Percentiles rank a stretch among this genome's conserved stretches.
Evolutionary conservation across 495 filamentous ascomycete genomes (phyloP).

Genomic region (Astrocystis sublimbata): DNA sequence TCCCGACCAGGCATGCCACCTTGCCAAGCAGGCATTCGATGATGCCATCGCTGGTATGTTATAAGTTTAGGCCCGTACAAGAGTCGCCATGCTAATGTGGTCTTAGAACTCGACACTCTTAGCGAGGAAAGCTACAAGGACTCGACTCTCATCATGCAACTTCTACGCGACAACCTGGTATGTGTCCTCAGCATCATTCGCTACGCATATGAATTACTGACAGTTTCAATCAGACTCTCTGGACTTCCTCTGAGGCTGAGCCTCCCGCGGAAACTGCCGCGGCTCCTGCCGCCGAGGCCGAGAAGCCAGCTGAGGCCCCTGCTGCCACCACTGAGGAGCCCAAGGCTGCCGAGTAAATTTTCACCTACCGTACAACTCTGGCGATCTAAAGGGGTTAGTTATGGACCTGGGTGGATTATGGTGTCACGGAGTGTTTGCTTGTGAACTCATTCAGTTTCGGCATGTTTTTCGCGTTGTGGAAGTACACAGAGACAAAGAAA

Average conservation of each 20-base stretch:
- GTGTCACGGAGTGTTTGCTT: conserved; percentile 58
- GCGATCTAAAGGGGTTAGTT: conserved; percentile 33
- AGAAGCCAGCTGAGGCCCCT: conserved; percentile 45
- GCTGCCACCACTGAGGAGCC: conserved; percentile 50
- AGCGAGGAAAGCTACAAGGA: conserved; percentile 99
- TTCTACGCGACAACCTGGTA: conserved; percentile 98
- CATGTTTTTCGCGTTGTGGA: conserved; percentile 49
- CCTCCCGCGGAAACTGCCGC: conserved; percentile 64
- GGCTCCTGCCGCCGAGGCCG: conserved; percentile 60
- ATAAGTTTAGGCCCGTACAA: too few species aligned
- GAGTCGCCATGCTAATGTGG: conserved; percentile 23
- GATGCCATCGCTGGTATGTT: conserved; percentile 93
- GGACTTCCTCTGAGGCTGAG: conserved; percentile 98
- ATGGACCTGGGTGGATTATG: conserved; percentile 43
- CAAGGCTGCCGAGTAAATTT: conserved; percentile 52
- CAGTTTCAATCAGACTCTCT: conserved; percentile 73
- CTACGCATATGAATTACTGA: conserved; percentile 15
- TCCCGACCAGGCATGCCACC: conserved; percentile 96
- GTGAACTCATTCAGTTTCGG: conserved; percentile 50
- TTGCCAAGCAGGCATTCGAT: conserved; percentile 99
- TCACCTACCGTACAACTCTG: conserved; percentile 32
- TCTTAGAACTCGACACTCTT: conserved; percentile 90
- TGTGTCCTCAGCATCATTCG: conserved; percentile 31
- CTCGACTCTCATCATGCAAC: conserved; percentile 99
- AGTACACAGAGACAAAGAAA: conserved; percentile 48